phyloP scores from a whole-genome alignment of 2,329 filamentous ascomycete genomes.

The Trichoderma oligosporum region DNA sequence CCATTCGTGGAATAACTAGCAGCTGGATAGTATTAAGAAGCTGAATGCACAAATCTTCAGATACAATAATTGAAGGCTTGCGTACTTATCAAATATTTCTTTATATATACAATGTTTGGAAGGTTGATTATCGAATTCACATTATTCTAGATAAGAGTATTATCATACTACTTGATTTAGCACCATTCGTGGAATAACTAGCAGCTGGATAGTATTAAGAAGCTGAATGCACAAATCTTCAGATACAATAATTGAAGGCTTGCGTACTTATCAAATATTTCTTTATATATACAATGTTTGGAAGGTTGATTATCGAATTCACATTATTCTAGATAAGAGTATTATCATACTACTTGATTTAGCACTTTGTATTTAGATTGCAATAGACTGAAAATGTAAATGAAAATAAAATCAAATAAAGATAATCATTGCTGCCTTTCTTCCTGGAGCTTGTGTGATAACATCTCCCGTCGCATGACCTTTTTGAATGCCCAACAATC shows the following conservation, averaged over 20 bases:
- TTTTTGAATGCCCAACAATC: slow-evolving; percentile 17
- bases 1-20: not conserved
- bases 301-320: not conserved
- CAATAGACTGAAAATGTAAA: not conserved
- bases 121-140: not conserved
- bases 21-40: not conserved
- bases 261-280: too few species aligned
- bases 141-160: not conserved
- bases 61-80: too few species aligned
- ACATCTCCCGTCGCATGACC: slow-evolving; percentile 9
- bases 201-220: not conserved
- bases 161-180: not conserved
- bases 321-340: not conserved
- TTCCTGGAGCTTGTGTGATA: not conserved
- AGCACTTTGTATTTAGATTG: not conserved
- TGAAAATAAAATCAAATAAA: not conserved
- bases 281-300: not conserved
- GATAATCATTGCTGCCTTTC: not conserved
- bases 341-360: not conserved
- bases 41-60: too few species aligned
- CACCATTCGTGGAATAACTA: not conserved
- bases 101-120: not conserved
- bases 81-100: too few species aligned
- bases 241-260: too few species aligned
- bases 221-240: too few species aligned